Percentiles rank a stretch among this genome's conserved stretches.
Conservation (phyloP, 352 stramenopile species). For the Phytophthora parvispora region DNA sequence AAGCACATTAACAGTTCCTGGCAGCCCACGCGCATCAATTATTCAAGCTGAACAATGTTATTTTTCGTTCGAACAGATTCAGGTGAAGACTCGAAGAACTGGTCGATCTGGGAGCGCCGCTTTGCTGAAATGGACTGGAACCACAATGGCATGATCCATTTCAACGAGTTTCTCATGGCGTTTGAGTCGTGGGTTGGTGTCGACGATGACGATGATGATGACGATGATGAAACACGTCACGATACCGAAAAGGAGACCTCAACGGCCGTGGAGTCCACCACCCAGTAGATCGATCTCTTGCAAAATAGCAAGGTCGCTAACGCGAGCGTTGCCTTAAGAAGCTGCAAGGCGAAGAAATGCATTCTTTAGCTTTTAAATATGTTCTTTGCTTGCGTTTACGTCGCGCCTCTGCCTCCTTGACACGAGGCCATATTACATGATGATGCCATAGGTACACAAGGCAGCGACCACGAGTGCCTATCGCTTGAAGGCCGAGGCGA, state of each 20-base stretch:
- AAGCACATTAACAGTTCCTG: background rate
- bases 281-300: background rate
- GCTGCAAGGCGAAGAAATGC: constrained; percentile 27
- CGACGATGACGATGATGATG: constrained; percentile 54
- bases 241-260: constrained; percentile 7
- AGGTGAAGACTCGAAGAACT: constrained; percentile 57
- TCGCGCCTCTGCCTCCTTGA: constrained; percentile 1
- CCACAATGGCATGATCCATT: constrained; percentile 82
- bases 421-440: constrained; percentile 31
- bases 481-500: background rate
- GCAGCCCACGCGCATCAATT: no score
- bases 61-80: constrained; percentile 11
- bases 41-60: background rate
- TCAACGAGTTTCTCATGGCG: constrained; percentile 89
- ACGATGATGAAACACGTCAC: constrained; percentile 7
- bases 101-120: constrained; percentile 75
- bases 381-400: constrained; percentile 23
- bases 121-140: constrained; percentile 91
- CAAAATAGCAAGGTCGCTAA: background rate
- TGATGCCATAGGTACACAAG: constrained; percentile 20
- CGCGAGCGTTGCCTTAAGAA: background rate
- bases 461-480: constrained; percentile 12
- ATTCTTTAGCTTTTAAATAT: constrained; percentile 48
- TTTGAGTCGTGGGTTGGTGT: constrained; percentile 88
- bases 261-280: background rate